Evolutionary conservation across 1,284 basidiomycete species (phyloP).

Genomic region (Cutaneotrichosporon cavernicola): DNA sequence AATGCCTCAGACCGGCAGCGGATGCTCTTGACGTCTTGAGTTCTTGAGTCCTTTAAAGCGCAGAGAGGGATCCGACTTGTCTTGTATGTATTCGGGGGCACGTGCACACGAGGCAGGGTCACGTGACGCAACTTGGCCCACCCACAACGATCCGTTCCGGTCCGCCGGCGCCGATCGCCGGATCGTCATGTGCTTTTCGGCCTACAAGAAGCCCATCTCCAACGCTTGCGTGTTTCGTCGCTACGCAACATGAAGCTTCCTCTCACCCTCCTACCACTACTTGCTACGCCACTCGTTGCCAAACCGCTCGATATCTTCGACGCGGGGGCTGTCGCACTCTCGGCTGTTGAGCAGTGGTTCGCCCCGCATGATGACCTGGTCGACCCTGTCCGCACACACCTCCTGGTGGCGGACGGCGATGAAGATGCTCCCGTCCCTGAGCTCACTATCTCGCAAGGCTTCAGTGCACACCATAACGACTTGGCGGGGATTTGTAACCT

Average conservation of each 20-base stretch:
- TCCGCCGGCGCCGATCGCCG: constrained; percentile 7
- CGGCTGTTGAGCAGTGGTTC: background rate
- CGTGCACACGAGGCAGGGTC: no score
- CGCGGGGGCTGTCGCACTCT: background rate
- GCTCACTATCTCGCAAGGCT: constrained; percentile 6
- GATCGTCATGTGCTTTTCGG: background rate
- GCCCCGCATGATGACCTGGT: background rate
- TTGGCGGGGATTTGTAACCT: constrained; percentile 45
- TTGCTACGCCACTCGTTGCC: background rate
- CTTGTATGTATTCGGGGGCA: no score
- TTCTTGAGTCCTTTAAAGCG: no score
- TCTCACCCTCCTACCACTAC: constrained; percentile 2
- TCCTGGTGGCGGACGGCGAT: background rate
- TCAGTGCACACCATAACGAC: background rate
- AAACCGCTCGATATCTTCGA: background rate
- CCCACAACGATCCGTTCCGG: background rate
- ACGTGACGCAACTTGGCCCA: no score
- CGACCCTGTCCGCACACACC: background rate
- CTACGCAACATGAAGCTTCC: constrained; percentile 1
- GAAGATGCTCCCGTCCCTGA: background rate
- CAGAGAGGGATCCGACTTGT: no score
- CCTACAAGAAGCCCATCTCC: background rate
- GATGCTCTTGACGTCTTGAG: no score
- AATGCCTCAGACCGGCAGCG: no score
- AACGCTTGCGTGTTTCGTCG: background rate